These are phyloP conservation scores for Kalaharituber pfeilii DNA, from an alignment of 2,329 filamentous ascomycete species.

Conservation along the genomic window DNA sequence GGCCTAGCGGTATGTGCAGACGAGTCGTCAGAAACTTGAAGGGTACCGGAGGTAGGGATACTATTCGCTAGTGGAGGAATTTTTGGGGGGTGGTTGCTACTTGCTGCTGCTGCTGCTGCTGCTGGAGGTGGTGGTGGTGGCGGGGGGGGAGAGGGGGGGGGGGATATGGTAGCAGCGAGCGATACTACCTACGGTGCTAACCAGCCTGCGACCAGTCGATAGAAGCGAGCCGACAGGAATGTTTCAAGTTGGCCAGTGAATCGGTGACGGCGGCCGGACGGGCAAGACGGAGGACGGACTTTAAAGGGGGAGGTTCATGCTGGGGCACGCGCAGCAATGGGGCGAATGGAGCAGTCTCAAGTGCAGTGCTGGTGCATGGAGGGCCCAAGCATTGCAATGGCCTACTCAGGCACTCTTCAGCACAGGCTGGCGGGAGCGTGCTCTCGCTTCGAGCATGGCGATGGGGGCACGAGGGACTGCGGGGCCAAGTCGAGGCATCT, in stretches of 20 bases:
- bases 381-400: background rate
- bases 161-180: background rate
- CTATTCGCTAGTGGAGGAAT: background rate
- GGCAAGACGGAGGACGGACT: too few species aligned
- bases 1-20: background rate
- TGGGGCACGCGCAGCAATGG: too few species aligned
- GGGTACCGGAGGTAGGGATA: background rate
- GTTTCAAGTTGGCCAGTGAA: too few species aligned
- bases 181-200: too few species aligned
- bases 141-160: background rate
- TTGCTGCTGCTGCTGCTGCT: too few species aligned
- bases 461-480: background rate
- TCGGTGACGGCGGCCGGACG: too few species aligned
- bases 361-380: background rate
- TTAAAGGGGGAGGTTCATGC: too few species aligned
- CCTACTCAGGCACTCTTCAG: background rate
- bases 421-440: too few species aligned
- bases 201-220: too few species aligned
- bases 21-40: background rate
- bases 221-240: too few species aligned
- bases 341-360: background rate
- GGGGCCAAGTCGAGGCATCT: background rate
- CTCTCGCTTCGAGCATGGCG: too few species aligned
- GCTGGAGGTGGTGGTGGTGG: background rate
- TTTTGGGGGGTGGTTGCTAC: background rate